Evolutionary conservation across 208 protist genomes (phyloP).

Genomic region (Dictyostelium gargantuum): DNA sequence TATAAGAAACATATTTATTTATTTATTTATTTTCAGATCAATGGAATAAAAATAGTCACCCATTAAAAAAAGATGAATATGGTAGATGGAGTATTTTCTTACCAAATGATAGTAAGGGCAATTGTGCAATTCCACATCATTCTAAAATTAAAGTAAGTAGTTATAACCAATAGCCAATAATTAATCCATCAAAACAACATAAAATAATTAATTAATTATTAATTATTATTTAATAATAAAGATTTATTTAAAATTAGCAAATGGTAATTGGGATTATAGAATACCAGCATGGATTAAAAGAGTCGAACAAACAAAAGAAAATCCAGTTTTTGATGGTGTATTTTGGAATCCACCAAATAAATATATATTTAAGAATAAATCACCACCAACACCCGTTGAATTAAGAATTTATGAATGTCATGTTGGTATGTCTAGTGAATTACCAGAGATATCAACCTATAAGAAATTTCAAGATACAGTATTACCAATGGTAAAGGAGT

Average conservation of each 20-base stretch:
- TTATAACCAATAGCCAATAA: too few relatives aligned
- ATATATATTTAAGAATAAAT: conserved; percentile 79
- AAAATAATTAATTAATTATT: not conserved
- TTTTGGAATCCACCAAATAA: conserved; percentile 79
- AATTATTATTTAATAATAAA: not conserved
- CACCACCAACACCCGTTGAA: conserved; percentile 59
- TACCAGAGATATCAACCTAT: conserved; percentile 82
- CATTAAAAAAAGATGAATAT: conserved; percentile 74
- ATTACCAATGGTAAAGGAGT: conserved; percentile 84
- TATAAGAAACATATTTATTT: not conserved
- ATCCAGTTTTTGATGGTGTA: conserved; percentile 69
- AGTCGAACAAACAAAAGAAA: conserved; percentile 73
- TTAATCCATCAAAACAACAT: not conserved
- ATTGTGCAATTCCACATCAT: conserved; percentile 77
- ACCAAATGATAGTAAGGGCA: conserved; percentile 69
- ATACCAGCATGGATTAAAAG: conserved; percentile 81
- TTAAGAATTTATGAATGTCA: conserved; percentile 88
- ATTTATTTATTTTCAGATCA: conserved; percentile 54
- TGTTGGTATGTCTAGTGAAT: conserved; percentile 85
- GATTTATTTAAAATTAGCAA: conserved; percentile 46
- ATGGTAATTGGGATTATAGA: conserved; percentile 74
- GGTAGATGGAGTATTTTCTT: conserved; percentile 80
- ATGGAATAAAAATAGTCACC: conserved; percentile 79
- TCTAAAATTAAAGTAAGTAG: conserved; percentile 69
- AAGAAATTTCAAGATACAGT: conserved; percentile 84